Evolutionary conservation across 768 basidiomycete genomes (phyloP), one percentile per base, ranked within the genome.

Genomic region (Terana coerulea): DNA sequence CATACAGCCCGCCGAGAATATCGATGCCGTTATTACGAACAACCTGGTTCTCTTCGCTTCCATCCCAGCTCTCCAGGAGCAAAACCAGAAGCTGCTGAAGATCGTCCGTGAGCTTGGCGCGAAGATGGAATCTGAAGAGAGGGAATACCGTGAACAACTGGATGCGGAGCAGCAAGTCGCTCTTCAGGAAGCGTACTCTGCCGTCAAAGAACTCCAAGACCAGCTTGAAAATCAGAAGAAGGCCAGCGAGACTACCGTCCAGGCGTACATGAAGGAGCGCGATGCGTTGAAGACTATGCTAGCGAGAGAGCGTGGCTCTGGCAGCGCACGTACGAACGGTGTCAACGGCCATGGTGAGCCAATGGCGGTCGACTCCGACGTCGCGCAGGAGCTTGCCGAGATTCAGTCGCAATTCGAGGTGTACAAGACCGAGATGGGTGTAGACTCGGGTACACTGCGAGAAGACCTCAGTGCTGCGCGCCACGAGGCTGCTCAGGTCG

Each of bases 21-120:
- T 86, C 11, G 84, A 92, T 51, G 76, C 78, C 1, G 81, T 98
- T 55, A 95, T 98, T 66, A 86, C 90, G 15, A 88, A 89, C 61
- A 79, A 93, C 60, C 80, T 98, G 17, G 88, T 98, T 22, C 77
- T 90, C 29, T 98, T 93, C 82, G 77, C 77, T 37, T 88, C 84
- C 0, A 79, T 98, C 47, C 76, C 80, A 12, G 74, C 78, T 11
- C 71, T 99, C n/a, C 94, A 98, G 62, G 79, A 84, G 35, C 94
- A 95, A 70, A 98, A 98, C 65, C 87, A 91, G 72, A 88, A 88
- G 59, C 71, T 98, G 21, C 73, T 98, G 41, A 84, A 80, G 66
- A 83, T 95, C 57, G 84, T 87, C 11, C 77, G 95, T 15, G 88
- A 90, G 49, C 75, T 98, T 33, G 92, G 88, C 5, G 69, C 76